Evolutionary conservation across 2,329 filamentous ascomycete species (phyloP).

Genomic region (Sordariomycetes sp.): DNA sequence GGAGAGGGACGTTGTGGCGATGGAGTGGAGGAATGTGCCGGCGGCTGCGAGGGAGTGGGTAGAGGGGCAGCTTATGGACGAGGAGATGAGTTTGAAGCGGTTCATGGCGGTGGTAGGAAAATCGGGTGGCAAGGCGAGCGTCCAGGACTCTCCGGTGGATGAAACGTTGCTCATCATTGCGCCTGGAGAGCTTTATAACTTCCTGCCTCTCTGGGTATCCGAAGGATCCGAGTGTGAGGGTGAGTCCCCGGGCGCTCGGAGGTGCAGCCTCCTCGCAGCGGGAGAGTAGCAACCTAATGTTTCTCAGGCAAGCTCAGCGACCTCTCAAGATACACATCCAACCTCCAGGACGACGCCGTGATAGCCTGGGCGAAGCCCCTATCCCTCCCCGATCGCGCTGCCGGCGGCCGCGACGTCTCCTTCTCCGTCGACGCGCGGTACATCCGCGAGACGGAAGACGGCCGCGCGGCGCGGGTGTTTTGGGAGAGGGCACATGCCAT

Average conservation of each 20-base stretch:
- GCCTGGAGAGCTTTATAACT: conserved; percentile 34
- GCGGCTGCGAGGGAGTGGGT: conserved; percentile 31
- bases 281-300: background rate
- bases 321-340: background rate
- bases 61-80: conserved; percentile 22
- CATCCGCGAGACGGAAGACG: conserved; percentile 4
- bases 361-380: background rate
- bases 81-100: conserved; percentile 18
- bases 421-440: conserved; percentile 1
- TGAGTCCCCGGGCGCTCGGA: conserved; percentile 10
- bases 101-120: conserved; percentile 21
- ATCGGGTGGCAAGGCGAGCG: conserved; percentile 15
- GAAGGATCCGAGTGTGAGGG: conserved; percentile 26
- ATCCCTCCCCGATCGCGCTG: background rate
- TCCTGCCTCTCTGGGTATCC: conserved; percentile 35
- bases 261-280: background rate
- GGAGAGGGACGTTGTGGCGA: conserved; percentile 31
- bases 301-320: background rate
- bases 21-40: conserved; percentile 30
- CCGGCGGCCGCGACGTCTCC: conserved; percentile 2
- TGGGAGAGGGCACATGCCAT: conserved; percentile 2
- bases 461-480: conserved; percentile 1
- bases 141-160: conserved; percentile 11
- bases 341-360: background rate
- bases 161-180: conserved; percentile 32